Percentiles rank a stretch among this genome's conserved stretches.
These are phyloP conservation scores for Myxozyma kluyveri DNA, from an alignment of 805 yeast species.

Conservation along the genomic window DNA sequence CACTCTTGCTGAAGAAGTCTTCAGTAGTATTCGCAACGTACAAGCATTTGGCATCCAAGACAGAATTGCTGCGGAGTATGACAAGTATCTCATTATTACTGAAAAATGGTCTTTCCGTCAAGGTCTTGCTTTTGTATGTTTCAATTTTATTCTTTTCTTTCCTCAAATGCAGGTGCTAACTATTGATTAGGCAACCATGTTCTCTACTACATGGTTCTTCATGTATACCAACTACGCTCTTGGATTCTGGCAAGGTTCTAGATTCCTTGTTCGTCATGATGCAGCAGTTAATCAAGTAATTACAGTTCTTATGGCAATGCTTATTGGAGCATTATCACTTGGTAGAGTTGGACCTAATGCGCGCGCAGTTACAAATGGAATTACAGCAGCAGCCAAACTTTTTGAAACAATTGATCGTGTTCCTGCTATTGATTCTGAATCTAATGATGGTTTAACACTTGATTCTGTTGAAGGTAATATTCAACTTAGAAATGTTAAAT, in stretches of 20 bases:
- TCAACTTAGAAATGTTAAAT: slow-evolving; percentile 74
- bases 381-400: slow-evolving; percentile 41
- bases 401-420: slow-evolving; percentile 44
- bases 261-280: slow-evolving; percentile 39
- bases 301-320: slow-evolving; percentile 34
- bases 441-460: slow-evolving; percentile 31
- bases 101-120: slow-evolving; percentile 23
- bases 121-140: slow-evolving; percentile 30
- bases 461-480: slow-evolving; percentile 57
- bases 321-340: slow-evolving; percentile 40
- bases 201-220: slow-evolving; percentile 43
- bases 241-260: slow-evolving; percentile 47
- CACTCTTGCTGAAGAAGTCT: slow-evolving; percentile 44
- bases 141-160: background rate
- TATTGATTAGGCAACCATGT: slow-evolving; percentile 44
- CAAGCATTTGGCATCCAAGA: slow-evolving; percentile 45
- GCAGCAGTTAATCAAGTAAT: slow-evolving; percentile 39
- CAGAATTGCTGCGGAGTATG: slow-evolving; percentile 38
- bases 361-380: slow-evolving; percentile 39
- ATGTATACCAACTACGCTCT: slow-evolving; percentile 68
- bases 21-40: slow-evolving; percentile 42
- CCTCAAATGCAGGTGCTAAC: slow-evolving; percentile 24
- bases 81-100: slow-evolving; percentile 34
- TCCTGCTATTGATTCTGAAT: slow-evolving; percentile 39
- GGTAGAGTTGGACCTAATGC: slow-evolving; percentile 43